These are phyloP conservation scores for Alternaria infectoria DNA, from an alignment of 2,329 filamentous ascomycete species.

Conservation along the genomic window DNA sequence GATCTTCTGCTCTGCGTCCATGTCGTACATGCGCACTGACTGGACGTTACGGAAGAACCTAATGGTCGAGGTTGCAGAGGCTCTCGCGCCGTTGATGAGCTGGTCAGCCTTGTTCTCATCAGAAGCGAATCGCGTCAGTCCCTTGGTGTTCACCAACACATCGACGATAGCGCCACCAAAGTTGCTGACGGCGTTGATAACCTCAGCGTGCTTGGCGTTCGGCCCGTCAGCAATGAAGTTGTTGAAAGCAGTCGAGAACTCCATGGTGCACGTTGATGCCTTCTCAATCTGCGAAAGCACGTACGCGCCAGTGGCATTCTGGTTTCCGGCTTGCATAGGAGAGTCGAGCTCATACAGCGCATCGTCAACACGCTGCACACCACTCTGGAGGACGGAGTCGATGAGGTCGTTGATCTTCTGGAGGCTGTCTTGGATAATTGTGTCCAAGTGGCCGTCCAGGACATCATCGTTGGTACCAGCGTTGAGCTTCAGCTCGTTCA, in stretches of 20 bases:
- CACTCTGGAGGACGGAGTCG: slow-evolving; percentile 92
- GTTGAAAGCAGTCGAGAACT: slow-evolving; percentile 98
- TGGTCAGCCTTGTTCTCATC: slow-evolving; percentile 95
- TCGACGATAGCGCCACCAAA: slow-evolving; percentile 92
- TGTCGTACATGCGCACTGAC: slow-evolving; percentile 89
- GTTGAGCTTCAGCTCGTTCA: slow-evolving; percentile 79
- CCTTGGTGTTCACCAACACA: slow-evolving; percentile 95
- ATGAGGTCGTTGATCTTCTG: slow-evolving; percentile 97
- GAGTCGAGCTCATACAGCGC: slow-evolving; percentile 97
- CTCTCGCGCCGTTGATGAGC: slow-evolving; percentile 79
- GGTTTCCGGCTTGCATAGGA: slow-evolving; percentile 97
- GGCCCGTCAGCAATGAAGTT: slow-evolving; percentile 97
- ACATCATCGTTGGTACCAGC: slow-evolving; percentile 73
- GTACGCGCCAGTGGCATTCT: slow-evolving; percentile 93
- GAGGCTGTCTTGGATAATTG: slow-evolving; percentile 82
- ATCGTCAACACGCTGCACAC: slow-evolving; percentile 92
- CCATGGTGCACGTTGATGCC: slow-evolving; percentile 89
- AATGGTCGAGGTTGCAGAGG: slow-evolving; percentile 84
- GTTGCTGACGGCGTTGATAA: slow-evolving; percentile 90
- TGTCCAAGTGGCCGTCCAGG: slow-evolving; percentile 89
- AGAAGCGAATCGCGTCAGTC: slow-evolving; percentile 87
- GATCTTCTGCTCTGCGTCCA: slow-evolving; percentile 90
- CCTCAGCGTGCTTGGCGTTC: slow-evolving; percentile 84
- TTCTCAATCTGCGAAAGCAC: slow-evolving; percentile 98
- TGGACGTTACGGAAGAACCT: slow-evolving; percentile 94